phyloP scores from a whole-genome alignment of 495 filamentous ascomycete species.

The Poronia punctata region DNA sequence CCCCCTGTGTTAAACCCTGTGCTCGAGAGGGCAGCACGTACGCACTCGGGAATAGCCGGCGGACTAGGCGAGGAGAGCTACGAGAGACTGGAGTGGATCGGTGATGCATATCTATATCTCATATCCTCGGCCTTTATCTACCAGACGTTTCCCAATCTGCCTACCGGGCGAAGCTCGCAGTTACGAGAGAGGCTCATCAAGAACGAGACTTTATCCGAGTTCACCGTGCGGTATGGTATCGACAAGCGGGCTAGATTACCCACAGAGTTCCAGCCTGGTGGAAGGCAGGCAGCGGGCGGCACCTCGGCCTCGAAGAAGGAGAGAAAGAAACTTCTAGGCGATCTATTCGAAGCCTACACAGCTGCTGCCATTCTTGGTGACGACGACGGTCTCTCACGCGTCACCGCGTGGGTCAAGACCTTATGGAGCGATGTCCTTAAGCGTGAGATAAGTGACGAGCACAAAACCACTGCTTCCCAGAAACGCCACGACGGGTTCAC shows the following conservation, averaged over 20 bases:
- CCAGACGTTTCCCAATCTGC: slow-evolving; percentile 51
- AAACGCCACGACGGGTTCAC: slow-evolving; percentile 11
- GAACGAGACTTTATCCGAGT: slow-evolving; percentile 66
- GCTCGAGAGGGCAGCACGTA: slow-evolving; percentile 59
- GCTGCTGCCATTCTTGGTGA: slow-evolving; percentile 67
- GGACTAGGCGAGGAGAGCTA: slow-evolving; percentile 42
- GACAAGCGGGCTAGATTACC: slow-evolving; percentile 52
- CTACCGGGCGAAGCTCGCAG: slow-evolving; percentile 55
- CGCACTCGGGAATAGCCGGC: slow-evolving; percentile 46
- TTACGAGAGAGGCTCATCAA: slow-evolving; percentile 65
- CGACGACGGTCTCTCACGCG: slow-evolving; percentile 51
- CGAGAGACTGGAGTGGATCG: slow-evolving; percentile 68
- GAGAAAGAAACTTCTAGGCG: slow-evolving; percentile 62
- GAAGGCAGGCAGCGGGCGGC: slow-evolving; percentile 20
- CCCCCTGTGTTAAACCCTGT: slow-evolving; percentile 51
- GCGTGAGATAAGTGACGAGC: slow-evolving; percentile 36
- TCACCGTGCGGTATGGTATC: slow-evolving; percentile 59
- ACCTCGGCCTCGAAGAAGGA: slow-evolving; percentile 39
- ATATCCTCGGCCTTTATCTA: slow-evolving; percentile 59
- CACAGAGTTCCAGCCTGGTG: slow-evolving; percentile 30
- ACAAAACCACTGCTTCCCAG: slow-evolving; percentile 5
- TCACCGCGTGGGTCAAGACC: slow-evolving; percentile 58
- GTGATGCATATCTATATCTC: slow-evolving; percentile 67
- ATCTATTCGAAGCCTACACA: slow-evolving; percentile 85
- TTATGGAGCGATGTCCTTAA: slow-evolving; percentile 53